These are phyloP conservation scores for Suillus discolor DNA, from an alignment of 768 basidiomycete species.

Conservation along the genomic window DNA sequence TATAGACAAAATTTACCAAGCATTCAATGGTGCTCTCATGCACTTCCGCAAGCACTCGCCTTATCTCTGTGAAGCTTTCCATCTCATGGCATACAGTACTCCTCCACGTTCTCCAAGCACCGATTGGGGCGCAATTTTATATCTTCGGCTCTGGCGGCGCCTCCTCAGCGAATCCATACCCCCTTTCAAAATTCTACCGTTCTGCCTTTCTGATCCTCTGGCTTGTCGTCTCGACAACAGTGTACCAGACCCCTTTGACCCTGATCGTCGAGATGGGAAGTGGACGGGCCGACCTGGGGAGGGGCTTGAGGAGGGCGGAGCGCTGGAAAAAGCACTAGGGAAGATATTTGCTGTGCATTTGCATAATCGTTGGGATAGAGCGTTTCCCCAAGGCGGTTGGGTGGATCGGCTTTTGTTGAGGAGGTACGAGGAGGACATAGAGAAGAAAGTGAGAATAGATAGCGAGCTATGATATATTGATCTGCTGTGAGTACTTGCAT, in stretches of 20 bases:
- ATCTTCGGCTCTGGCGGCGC: slow-evolving; percentile 87
- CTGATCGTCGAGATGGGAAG: slow-evolving; percentile 51
- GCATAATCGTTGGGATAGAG: slow-evolving; percentile 96
- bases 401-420: slow-evolving; percentile 76
- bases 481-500: background rate
- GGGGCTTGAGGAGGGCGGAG: slow-evolving; percentile 61
- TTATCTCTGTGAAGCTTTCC: slow-evolving; percentile 96
- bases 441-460: background rate
- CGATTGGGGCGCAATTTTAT: slow-evolving; percentile 93
- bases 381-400: slow-evolving; percentile 84
- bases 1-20: slow-evolving; percentile 69
- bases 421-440: slow-evolving; percentile 52
- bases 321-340: slow-evolving; percentile 58
- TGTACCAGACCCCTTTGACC: slow-evolving; percentile 86
- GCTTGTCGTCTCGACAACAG: slow-evolving; percentile 91
- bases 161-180: slow-evolving; percentile 72
- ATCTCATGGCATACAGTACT: slow-evolving; percentile 78
- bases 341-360: slow-evolving; percentile 89
- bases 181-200: slow-evolving; percentile 92
- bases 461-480: slow-evolving; percentile 1
- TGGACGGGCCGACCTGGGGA: slow-evolving; percentile 65
- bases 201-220: slow-evolving; percentile 90
- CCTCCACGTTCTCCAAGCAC: slow-evolving; percentile 80
- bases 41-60: slow-evolving; percentile 89
- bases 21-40: slow-evolving; percentile 94